A percentile compares a stretch with the other conserved stretches of the same genome.
Conservation (phyloP, 371 early-diverging fungal species). For the Circinella minor region DNA sequence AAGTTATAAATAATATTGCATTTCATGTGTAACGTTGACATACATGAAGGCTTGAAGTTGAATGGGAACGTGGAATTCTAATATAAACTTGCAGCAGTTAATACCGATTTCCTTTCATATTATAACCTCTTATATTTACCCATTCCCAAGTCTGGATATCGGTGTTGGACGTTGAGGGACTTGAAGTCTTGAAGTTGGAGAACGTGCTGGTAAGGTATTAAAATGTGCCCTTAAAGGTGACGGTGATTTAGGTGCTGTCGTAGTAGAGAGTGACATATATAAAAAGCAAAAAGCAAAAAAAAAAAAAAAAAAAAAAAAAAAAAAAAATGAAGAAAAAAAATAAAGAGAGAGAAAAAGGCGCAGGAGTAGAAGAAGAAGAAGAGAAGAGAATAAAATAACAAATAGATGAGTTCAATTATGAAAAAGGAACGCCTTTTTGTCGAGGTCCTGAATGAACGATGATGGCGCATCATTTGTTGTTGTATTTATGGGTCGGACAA, state of each 20-base stretch:
- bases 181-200: not conserved
- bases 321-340: not conserved
- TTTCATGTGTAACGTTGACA: not conserved
- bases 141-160: not conserved
- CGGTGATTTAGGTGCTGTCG: not conserved
- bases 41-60: constrained; percentile 15
- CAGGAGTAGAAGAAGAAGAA: not conserved
- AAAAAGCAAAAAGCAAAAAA: not conserved
- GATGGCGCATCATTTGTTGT: not conserved
- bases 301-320: not conserved
- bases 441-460: not conserved
- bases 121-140: too few species aligned
- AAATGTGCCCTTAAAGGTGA: not conserved
- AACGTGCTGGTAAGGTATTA: constrained; percentile 1
- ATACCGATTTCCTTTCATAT: too few species aligned
- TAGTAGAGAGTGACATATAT: not conserved
- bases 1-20: not conserved
- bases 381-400: not conserved
- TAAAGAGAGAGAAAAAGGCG: too few species aligned
- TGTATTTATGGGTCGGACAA: not conserved
- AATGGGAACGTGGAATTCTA: constrained; percentile 13
- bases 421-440: not conserved
- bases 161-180: not conserved
- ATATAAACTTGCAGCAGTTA: not conserved
- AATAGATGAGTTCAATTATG: not conserved